Conservation (phyloP, 331 rosid species). For the Arachis monticola region DNA sequence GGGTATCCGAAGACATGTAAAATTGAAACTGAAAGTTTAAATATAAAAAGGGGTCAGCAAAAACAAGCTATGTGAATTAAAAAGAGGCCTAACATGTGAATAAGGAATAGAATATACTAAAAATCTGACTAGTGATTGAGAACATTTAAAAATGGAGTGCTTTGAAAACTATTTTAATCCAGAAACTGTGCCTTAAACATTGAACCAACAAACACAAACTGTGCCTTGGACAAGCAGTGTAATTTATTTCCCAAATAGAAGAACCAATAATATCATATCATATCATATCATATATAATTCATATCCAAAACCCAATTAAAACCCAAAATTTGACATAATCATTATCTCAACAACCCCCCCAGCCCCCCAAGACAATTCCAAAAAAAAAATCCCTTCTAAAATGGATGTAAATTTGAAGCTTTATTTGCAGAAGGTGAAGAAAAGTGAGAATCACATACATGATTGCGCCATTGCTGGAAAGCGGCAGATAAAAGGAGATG, state of each 20-base stretch:
- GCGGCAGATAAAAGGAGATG: constrained; percentile 10
- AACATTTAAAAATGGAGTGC: no score
- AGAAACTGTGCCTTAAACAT: no score
- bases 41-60: no score
- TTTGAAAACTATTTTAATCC: no score
- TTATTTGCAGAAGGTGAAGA: background rate
- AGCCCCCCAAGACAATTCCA: no score
- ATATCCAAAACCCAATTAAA: constrained; percentile 35
- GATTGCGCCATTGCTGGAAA: constrained; percentile 13
- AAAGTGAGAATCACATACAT: background rate
- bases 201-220: no score
- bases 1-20: no score
- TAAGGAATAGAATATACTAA: no score
- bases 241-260: constrained; percentile 7
- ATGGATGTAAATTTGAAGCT: background rate
- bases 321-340: constrained; percentile 24
- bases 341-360: background rate
- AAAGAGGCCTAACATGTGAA: no score
- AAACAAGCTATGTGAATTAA: no score
- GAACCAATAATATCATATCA: constrained; percentile 3
- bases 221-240: background rate
- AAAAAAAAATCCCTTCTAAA: background rate
- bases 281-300: constrained; percentile 3
- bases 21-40: no score
- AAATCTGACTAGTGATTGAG: no score